Evolutionary conservation across 306 rosid genomes (phyloP).

Genomic region (Nissolia schottii): DNA sequence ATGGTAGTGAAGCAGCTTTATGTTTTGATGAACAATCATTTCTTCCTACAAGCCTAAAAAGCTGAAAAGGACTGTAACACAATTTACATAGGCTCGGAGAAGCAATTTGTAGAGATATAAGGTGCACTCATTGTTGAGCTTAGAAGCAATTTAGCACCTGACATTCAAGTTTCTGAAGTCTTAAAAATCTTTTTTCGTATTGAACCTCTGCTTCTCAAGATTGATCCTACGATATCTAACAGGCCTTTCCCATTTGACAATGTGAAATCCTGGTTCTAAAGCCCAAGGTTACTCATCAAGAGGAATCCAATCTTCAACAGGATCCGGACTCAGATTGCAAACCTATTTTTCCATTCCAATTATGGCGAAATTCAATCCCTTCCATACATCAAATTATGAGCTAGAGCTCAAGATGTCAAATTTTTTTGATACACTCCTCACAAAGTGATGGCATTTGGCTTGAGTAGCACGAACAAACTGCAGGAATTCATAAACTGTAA

Average conservation of each 20-base stretch:
- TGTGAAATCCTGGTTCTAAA: constrained; percentile 7
- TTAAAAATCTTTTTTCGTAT: background rate
- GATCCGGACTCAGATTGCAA: constrained; percentile 11
- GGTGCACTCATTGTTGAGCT: constrained; percentile 15
- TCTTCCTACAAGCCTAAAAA: constrained; percentile 15
- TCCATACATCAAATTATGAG: constrained; percentile 15
- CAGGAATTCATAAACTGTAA: constrained; percentile 1
- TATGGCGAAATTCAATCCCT: constrained; percentile 5
- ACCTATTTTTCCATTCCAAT: constrained; percentile 22
- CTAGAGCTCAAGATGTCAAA: constrained; percentile 17
- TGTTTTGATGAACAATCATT: constrained; percentile 15
- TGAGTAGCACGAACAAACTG: constrained; percentile 18
- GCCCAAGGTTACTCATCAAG: constrained; percentile 19
- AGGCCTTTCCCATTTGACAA: constrained; percentile 19
- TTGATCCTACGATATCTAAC: constrained; percentile 13
- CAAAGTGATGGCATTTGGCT: constrained; percentile 20
- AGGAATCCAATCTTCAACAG: constrained; percentile 17
- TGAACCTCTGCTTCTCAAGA: constrained; percentile 8
- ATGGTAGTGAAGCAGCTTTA: background rate
- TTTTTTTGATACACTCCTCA: constrained; percentile 9
- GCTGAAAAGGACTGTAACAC: constrained; percentile 20
- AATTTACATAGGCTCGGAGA: constrained; percentile 17
- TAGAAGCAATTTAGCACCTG: constrained; percentile 14
- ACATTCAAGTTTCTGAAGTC: background rate
- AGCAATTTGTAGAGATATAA: background rate